Percentiles rank a stretch among this genome's conserved stretches.
These are phyloP conservation scores for Chondrus crispus DNA, from an alignment of 23 red algal species.

Conservation along the genomic window DNA sequence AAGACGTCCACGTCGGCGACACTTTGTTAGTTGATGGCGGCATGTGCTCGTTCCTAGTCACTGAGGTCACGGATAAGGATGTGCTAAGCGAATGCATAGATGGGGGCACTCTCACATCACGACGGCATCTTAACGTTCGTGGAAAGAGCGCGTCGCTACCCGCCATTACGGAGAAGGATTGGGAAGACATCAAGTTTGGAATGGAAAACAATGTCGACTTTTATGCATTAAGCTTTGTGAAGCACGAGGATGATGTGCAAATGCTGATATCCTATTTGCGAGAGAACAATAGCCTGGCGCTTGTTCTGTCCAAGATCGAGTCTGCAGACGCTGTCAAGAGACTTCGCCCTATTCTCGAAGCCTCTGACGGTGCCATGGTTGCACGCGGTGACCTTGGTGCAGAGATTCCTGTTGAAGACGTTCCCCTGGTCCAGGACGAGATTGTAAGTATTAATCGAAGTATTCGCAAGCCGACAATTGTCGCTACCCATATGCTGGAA, in stretches of 20 bases:
- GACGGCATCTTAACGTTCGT: constrained; percentile 96
- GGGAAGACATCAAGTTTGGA: constrained; percentile 98
- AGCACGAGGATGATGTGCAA: constrained; percentile 93
- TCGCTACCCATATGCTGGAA: constrained; percentile 99
- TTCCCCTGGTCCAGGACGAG: constrained; percentile 93
- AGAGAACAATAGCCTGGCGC: constrained; percentile 50
- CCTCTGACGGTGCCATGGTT: constrained; percentile 97
- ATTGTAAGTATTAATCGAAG: constrained; percentile 91
- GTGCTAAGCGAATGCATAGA: constrained; percentile 96
- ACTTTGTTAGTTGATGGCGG: constrained; percentile 92
- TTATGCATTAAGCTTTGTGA: constrained; percentile 98
- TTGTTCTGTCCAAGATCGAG: constrained; percentile 98
- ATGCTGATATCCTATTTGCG: constrained; percentile 71
- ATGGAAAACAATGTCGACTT: constrained; percentile 91
- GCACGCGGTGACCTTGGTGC: constrained; percentile 97
- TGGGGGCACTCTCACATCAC: constrained; percentile 85
- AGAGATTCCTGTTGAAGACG: constrained; percentile 98
- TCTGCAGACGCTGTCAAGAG: constrained; percentile 84
- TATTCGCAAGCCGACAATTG: constrained; percentile 95
- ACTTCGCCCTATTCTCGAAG: constrained; percentile 83
- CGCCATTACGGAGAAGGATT: constrained; percentile 98
- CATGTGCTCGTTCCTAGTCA: constrained; percentile 79
- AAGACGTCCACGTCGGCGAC: constrained; percentile 84
- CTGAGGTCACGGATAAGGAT: constrained; percentile 74
- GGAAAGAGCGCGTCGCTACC: constrained; percentile 96